Base-by-base conservation (phyloP, 192 early-diverging fungal genomes). In the Linnemannia schmuckeri region DNA sequence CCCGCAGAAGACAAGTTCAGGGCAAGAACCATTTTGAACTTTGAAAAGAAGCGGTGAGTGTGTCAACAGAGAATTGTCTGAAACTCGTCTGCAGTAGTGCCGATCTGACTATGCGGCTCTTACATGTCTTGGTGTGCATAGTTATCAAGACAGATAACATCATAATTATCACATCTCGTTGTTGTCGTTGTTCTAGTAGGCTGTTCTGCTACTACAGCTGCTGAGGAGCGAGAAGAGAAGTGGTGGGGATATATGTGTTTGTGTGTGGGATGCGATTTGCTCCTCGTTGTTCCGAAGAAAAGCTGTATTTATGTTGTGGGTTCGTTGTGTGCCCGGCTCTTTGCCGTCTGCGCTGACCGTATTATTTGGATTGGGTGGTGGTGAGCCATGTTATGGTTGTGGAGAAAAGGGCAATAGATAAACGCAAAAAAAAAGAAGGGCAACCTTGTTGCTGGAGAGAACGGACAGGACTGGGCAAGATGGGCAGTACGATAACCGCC, bases 271-370 rank as follows among this genome's bases (percentile, higher is more conserved):
- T 52, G 49, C 15, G 20, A 5, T 66, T 13, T 66, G 13, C 61
- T 66, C 61, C 61, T 66, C 27, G 61, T 66, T 66, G 61, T 66
- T 66, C 61, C 61, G 61, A 66, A n/a, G 61, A 66, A 33, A 10
- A 33, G 61, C 30, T 33, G 27, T 35, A 33, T 63, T 63, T 63
- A 63, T 66, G n/a, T 33, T 66, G 61, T 66, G 61, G 61, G 61
- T 66, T 66, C 61, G 61, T 33, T 66, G 61, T 66, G 30, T 66
- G 61, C 61, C 61, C 27, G 61, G n/a, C 30, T 66, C 27, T 66
- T 66, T 52, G 20, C 49, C 49, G 49, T 52, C 49, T 52, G 49
- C 47, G 49, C 5, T 20, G 49, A 5, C 49, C 49, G 20, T 52
- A 6, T 52, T 52, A 20, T 52, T 52, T 52, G 49, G 20, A 52